Evolutionary conservation across 2,329 filamentous ascomycete genomes (phyloP), one percentile per base, ranked within the genome.

Genomic region (Scorias spongiosa): DNA sequence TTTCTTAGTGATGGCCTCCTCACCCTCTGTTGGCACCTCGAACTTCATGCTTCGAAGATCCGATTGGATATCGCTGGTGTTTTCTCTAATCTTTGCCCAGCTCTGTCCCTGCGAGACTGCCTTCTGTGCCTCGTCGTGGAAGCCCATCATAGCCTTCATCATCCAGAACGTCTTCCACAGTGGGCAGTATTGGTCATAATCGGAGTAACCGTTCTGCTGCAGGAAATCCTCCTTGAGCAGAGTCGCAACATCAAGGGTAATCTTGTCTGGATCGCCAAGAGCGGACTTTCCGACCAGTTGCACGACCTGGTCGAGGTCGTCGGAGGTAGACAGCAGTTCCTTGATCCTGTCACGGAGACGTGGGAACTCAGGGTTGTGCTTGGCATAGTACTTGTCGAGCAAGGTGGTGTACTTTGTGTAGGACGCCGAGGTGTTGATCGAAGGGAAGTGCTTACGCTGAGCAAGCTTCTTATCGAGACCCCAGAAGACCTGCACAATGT

Each of bases 91-190:
- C 76, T 93, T 95, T 61, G 72, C 70, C 91, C 91, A 98, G 66
- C 71, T 81, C 66, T 89, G 83, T 48, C 91, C 91, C 65, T 94
- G 86, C 5, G 83, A 75, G 60, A 98, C 76, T 6, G 86, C 87
- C 76, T 95, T 96, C 65, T 96, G 89, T 18, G 86, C 81, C 71
- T 98, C 91, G 58, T 98, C 93, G 63, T 95, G 86, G 76, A 89
- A 98, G 46, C 81, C 84, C 73, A 98, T 84, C 80, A 98, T 96
- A 51, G 86, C 82, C 76, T 93, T 95, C 91, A 98, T 98, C 91
- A 98, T 96, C 81, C 91, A 98, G 65, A 93, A 84, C 0, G 91
- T 98, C 81, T 98, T 98, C 91, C 91, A 98, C 59, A 98, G 76
- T 41, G 91, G 91, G 62, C 91, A 98, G 78, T 93, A 98, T 69